Evolutionary conservation across 768 basidiomycete species (phyloP).

Genomic region (Russula abietina): DNA sequence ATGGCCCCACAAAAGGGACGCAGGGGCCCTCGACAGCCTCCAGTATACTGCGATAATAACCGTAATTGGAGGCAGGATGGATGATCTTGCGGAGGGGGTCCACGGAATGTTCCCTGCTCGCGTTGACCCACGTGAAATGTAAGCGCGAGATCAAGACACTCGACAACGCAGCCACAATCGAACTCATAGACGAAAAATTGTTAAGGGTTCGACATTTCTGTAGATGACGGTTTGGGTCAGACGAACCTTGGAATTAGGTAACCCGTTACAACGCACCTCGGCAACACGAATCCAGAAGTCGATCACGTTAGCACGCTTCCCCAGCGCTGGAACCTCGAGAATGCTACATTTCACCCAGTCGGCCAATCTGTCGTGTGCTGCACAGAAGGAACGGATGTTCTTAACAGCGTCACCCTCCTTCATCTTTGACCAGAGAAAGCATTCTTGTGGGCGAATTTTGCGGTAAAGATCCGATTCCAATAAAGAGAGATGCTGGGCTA

Average conservation of each 20-base stretch:
- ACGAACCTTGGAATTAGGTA: background rate
- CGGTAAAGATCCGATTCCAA: constrained; percentile 64
- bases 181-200: constrained; percentile 64
- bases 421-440: constrained; percentile 52
- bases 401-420: constrained; percentile 36
- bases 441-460: constrained; percentile 68
- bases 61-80: constrained; percentile 54
- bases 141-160: constrained; percentile 52
- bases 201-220: constrained; percentile 61
- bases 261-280: constrained; percentile 46
- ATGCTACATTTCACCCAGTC: constrained; percentile 65
- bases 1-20: constrained; percentile 64
- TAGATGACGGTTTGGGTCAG: background rate
- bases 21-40: constrained; percentile 43
- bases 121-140: constrained; percentile 62
- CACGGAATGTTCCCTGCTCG: constrained; percentile 44
- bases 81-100: constrained; percentile 50
- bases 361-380: constrained; percentile 55
- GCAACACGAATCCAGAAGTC: constrained; percentile 77
- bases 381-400: constrained; percentile 49
- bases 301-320: constrained; percentile 50
- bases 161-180: constrained; percentile 57
- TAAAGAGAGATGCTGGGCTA: constrained; percentile 80
- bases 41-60: constrained; percentile 48
- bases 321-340: constrained; percentile 44